Percentiles rank a stretch among this genome's conserved stretches.
phyloP scores from a whole-genome alignment of 192 early-diverging fungal genomes.

The Backusella parvicylindrica region DNA sequence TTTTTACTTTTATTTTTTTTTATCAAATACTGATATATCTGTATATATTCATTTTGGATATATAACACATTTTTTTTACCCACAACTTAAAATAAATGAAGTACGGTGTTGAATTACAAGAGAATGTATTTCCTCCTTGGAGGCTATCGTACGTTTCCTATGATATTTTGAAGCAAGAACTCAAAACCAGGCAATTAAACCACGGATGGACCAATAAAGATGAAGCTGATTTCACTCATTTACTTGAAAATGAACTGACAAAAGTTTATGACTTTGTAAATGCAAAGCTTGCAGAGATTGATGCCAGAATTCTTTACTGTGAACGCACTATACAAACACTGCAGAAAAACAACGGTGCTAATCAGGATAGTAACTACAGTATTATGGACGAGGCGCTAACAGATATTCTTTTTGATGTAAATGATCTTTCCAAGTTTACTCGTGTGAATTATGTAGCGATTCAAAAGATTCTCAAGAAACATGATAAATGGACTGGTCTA shows the following conservation, averaged over 20 bases:
- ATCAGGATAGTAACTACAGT: constrained; percentile 50
- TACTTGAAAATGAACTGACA: constrained; percentile 29
- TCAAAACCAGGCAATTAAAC: constrained; percentile 49
- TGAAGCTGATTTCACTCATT: constrained; percentile 44
- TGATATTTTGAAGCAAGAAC: constrained; percentile 28
- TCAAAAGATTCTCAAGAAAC: constrained; percentile 96
- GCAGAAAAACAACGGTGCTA: constrained; percentile 37
- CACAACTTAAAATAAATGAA: constrained; percentile 18
- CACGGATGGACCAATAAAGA: constrained; percentile 58
- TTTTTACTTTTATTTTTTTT: neutral
- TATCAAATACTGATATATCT: neutral
- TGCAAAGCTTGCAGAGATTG: constrained; percentile 70
- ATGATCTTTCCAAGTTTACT: constrained; percentile 76
- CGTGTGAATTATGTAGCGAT: constrained; percentile 84
- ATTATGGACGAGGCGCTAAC: constrained; percentile 65
- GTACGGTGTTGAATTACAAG: constrained; percentile 35
- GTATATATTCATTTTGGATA: neutral
- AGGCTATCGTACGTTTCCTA: constrained; percentile 29
- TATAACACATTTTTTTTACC: neutral
- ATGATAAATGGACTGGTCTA: constrained; percentile 62
- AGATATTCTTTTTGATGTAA: constrained; percentile 57
- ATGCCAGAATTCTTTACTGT: constrained; percentile 66
- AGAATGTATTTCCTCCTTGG: constrained; percentile 34
- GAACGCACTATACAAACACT: constrained; percentile 47
- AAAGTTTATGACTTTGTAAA: constrained; percentile 68